Conservation (phyloP, 148 eudicot species). For the Vaccinium darrowii region DNA sequence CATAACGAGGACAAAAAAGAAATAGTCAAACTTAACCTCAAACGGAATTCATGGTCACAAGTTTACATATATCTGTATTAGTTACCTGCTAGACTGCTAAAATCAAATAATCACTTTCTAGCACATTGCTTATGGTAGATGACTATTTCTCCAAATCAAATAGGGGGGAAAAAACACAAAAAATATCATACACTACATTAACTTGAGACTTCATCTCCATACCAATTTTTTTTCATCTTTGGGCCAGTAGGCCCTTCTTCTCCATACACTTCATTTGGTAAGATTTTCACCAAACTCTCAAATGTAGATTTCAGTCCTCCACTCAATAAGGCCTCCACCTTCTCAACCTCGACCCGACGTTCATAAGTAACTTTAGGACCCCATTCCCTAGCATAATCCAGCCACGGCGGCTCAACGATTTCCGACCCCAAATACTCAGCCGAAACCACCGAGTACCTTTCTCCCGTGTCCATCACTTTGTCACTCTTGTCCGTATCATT, state of each 20-base stretch:
- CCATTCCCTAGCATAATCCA: conserved; percentile 37
- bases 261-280: conserved; percentile 27
- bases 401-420: conserved; percentile 33
- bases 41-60: not conserved
- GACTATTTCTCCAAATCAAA: not conserved
- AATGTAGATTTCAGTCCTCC: conserved; percentile 20
- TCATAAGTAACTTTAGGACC: conserved; percentile 34
- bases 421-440: conserved; percentile 21
- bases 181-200: not conserved
- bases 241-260: conserved; percentile 45
- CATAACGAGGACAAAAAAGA: not conserved
- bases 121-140: not conserved
- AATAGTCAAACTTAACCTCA: not conserved
- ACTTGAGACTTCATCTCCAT: conserved; percentile 32
- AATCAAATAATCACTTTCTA: not conserved
- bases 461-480: conserved; percentile 26
- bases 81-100: not conserved
- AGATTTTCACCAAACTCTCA: conserved; percentile 11
- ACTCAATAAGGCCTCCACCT: conserved; percentile 12
- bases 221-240: conserved; percentile 35
- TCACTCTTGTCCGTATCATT: conserved; percentile 34
- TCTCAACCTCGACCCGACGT: conserved; percentile 22
- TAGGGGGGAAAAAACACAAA: not conserved
- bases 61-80: not conserved
- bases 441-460: conserved; percentile 24